phyloP scores from a whole-genome alignment of 176 grass and related monocot genomes.

The Carex littledalei region DNA sequence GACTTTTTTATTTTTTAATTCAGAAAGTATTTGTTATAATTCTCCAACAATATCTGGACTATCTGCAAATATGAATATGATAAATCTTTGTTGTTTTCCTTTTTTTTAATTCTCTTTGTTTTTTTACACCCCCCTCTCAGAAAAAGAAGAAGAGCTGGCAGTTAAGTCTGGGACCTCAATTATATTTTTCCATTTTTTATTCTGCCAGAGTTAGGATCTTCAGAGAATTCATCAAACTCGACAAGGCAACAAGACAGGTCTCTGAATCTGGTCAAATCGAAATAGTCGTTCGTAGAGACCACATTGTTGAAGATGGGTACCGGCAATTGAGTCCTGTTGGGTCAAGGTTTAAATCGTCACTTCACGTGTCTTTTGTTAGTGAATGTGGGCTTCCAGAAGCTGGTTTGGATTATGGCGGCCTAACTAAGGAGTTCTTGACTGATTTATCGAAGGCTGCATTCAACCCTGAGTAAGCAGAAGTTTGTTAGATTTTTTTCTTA shows the following conservation, averaged over 20 bases:
- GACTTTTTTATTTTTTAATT: background rate
- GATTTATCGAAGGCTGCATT: constrained; percentile 86
- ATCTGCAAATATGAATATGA: background rate
- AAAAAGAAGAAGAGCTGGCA: background rate
- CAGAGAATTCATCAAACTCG: constrained; percentile 88
- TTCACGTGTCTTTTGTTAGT: constrained; percentile 95
- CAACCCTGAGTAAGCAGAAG: constrained; percentile 62
- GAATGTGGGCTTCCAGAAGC: constrained; percentile 94
- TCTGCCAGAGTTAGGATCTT: constrained; percentile 80
- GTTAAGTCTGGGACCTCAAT: too few relatives aligned
- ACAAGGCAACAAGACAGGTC: constrained; percentile 58
- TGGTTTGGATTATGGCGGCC: constrained; percentile 94
- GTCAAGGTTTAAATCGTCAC: constrained; percentile 76
- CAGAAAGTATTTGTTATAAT: background rate
- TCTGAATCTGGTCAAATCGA: constrained; percentile 65
- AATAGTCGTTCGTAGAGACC: constrained; percentile 80
- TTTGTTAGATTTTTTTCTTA: background rate
- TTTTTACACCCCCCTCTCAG: background rate
- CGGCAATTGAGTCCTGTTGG: constrained; percentile 74
- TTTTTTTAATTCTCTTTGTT: constrained; percentile 1
- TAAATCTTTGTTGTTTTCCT: background rate
- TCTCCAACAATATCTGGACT: background rate
- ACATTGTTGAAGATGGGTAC: constrained; percentile 91
- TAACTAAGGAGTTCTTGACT: constrained; percentile 96
- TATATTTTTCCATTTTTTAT: constrained; percentile 26